Base-by-base conservation (phyloP, 495 filamentous ascomycete species). In the Aspergillus nidulans region DNA sequence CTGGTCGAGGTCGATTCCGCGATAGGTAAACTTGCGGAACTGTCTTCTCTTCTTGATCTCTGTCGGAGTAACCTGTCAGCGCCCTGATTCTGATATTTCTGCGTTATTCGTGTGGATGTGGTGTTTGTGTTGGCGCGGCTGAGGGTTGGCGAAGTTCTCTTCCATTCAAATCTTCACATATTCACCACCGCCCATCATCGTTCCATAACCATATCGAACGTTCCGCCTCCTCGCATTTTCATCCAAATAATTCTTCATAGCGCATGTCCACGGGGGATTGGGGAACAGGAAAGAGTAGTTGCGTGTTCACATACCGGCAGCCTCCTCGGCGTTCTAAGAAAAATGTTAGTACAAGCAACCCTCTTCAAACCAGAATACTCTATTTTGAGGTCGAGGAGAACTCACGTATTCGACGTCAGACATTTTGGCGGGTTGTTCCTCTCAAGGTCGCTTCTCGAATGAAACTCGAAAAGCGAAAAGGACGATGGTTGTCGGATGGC, bases 11-110 rank as follows among this genome's bases (percentile, higher is more conserved):
- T 98, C 94, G 77, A 97, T 88, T 64, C 94, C 94, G 72, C 94
- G 91, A 87, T 97, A 98, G 64, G 92, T 94, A 77, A 98, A 98
- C 86, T 97, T 97, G 81, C 92, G 89, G 89, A 97, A 97, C 69
- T 90, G 81, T 91, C 92, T 95, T 81, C 85, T 94, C 85, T 90
- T 95, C 90, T 98, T 97, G 79, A 96, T 82, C 86, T 96, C 85
- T 87, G 74, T 72, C 60, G 56, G 64, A 59, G 30, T 58, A 45
- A 56, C 57, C 18, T 43, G 69, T 82, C 73, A 81, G 78, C 67
- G 71, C 46, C 42, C 55, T 63, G 55, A 52, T 49, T 64, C 45
- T 57, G 53, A 43, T 65, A 44, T 48, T 28, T 28, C 39, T 52
- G n/a, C 16, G 47, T 49, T 40, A 19, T 48, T 42, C 13, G 47